Percentiles rank a stretch among this genome's conserved stretches.
Evolutionary conservation across 1,284 basidiomycete species (phyloP).

Genomic region (Leccinum pachyderme): DNA sequence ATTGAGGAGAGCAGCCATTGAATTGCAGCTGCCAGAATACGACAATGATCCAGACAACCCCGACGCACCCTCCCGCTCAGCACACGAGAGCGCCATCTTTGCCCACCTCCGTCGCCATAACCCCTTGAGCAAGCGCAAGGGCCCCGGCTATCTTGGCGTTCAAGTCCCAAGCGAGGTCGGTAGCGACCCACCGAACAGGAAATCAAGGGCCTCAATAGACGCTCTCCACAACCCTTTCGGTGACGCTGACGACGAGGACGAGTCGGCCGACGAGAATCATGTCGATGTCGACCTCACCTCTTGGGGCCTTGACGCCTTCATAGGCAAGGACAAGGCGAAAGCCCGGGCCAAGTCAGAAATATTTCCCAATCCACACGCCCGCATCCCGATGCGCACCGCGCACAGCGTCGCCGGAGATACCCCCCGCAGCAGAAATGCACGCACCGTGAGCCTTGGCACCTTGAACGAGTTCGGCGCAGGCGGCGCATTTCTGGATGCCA

Average conservation of each 20-base stretch:
- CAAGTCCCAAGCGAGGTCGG: slow-evolving; percentile 60
- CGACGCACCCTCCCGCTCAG: slow-evolving; percentile 55
- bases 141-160: slow-evolving; percentile 65
- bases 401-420: slow-evolving; percentile 31
- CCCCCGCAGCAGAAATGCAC: slow-evolving; percentile 37
- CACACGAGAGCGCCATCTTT: slow-evolving; percentile 81
- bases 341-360: slow-evolving; percentile 47
- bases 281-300: slow-evolving; percentile 78
- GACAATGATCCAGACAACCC: slow-evolving; percentile 76
- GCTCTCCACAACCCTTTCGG: slow-evolving; percentile 70
- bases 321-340: slow-evolving; percentile 61
- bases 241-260: slow-evolving; percentile 54
- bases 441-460: slow-evolving; percentile 65
- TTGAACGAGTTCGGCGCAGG: slow-evolving; percentile 52
- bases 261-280: slow-evolving; percentile 47
- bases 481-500: slow-evolving; percentile 44
- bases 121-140: slow-evolving; percentile 41
- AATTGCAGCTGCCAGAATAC: slow-evolving; percentile 53
- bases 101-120: slow-evolving; percentile 57
- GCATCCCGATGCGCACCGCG: slow-evolving; percentile 36
- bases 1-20: neutral
- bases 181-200: slow-evolving; percentile 47
- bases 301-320: slow-evolving; percentile 77
- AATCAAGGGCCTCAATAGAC: slow-evolving; percentile 53
- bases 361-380: slow-evolving; percentile 49